A percentile compares a stretch with the other conserved stretches of the same genome.
phyloP scores from a whole-genome alignment of 2,329 filamentous ascomycete species.

The Aspergillus chevalieri region DNA sequence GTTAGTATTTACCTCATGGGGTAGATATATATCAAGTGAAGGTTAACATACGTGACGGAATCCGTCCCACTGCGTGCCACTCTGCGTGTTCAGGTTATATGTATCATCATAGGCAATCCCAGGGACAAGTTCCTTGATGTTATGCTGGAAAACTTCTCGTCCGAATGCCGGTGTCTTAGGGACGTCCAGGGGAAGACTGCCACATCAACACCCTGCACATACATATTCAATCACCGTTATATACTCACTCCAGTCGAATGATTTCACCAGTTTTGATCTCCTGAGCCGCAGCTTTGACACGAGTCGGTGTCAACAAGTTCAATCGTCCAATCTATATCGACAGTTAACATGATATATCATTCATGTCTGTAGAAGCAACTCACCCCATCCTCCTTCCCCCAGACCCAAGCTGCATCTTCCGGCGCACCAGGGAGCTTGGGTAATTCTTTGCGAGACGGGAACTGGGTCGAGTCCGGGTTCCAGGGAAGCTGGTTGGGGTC shows the following conservation, averaged over 20 bases:
- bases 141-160: conserved; percentile 50
- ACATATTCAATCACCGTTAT: neutral
- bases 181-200: conserved; percentile 47
- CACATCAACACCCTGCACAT: neutral
- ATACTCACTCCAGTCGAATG: conserved; percentile 47
- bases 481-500: conserved; percentile 40
- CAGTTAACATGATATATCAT: neutral
- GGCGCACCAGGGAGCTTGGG: conserved; percentile 49
- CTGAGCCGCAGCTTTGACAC: conserved; percentile 48
- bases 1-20: neutral
- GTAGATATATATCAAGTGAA: conserved; percentile 1
- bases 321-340: conserved; percentile 35
- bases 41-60: conserved; percentile 38
- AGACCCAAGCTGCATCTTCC: conserved; percentile 54
- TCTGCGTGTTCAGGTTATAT: conserved; percentile 45
- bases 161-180: conserved; percentile 49
- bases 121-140: conserved; percentile 42
- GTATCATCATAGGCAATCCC: conserved; percentile 40
- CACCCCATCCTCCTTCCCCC: conserved; percentile 52
- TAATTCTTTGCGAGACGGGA: conserved; percentile 50
- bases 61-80: conserved; percentile 47
- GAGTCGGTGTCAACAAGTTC: conserved; percentile 51
- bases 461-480: conserved; percentile 48
- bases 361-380: neutral
- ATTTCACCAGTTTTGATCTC: conserved; percentile 54